Conservation (phyloP, 305 asterid genomes). For the Solanum chacoense region DNA sequence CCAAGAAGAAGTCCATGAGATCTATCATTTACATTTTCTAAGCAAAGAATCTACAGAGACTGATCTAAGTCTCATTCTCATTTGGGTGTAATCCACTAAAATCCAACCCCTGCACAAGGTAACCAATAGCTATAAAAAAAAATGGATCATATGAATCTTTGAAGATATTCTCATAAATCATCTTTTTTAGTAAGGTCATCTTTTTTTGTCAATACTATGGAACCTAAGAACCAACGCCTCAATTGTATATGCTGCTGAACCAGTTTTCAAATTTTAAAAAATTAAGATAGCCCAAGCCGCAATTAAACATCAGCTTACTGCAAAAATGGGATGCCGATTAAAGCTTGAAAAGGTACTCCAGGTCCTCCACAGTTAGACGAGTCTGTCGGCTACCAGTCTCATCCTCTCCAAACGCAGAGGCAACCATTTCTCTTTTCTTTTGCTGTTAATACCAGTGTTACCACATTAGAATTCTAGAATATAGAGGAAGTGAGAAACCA, state of each 20-base stretch:
- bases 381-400: constrained; percentile 67
- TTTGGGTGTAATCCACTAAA: constrained; percentile 4
- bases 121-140: constrained; percentile 24
- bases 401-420: constrained; percentile 95
- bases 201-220: constrained; percentile 25
- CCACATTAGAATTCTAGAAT: neutral
- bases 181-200: constrained; percentile 16
- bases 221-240: neutral
- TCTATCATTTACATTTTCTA: constrained; percentile 28
- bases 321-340: neutral
- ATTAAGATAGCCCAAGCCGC: constrained; percentile 9
- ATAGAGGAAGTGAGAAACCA: neutral
- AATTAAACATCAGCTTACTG: constrained; percentile 1
- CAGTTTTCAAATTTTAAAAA: constrained; percentile 11
- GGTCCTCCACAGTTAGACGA: constrained; percentile 82
- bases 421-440: constrained; percentile 94
- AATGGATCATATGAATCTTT: constrained; percentile 16
- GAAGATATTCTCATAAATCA: constrained; percentile 20
- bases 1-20: neutral
- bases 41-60: constrained; percentile 19
- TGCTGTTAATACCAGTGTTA: constrained; percentile 39
- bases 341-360: constrained; percentile 65
- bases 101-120: constrained; percentile 33
- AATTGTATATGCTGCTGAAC: constrained; percentile 12
- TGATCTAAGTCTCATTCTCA: constrained; percentile 14